Percentiles rank a stretch among this genome's conserved stretches.
phyloP scores from a whole-genome alignment of 352 stramenopile species.

The Phytophthora kernoviae region DNA sequence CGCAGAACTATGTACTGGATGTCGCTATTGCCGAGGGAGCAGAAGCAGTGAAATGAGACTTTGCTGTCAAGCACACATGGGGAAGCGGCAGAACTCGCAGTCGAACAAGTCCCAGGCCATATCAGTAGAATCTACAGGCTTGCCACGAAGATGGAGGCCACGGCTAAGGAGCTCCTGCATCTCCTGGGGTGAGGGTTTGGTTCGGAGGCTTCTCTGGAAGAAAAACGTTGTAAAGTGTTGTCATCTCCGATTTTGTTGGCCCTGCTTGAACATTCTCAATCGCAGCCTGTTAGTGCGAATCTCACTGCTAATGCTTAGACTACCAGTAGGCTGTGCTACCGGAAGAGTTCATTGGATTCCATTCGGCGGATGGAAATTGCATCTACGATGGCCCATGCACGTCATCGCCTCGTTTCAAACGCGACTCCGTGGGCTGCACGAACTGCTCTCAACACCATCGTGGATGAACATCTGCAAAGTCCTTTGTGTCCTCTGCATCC shows the following conservation, averaged over 20 bases:
- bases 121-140: conserved; percentile 8
- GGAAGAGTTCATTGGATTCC: conserved; percentile 7
- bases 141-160: conserved; percentile 18
- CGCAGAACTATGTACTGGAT: no score
- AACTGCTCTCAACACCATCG: conserved; percentile 40
- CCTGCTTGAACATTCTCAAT: conserved; percentile 13
- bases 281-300: neutral
- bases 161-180: conserved; percentile 15
- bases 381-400: conserved; percentile 47
- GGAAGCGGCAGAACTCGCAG: conserved; percentile 48
- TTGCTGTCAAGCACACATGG: conserved; percentile 30
- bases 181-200: neutral
- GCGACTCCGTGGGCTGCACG: conserved; percentile 40
- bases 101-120: conserved; percentile 40
- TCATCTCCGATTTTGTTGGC: conserved; percentile 8
- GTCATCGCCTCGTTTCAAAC: conserved; percentile 17
- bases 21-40: conserved; percentile 1
- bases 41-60: conserved; percentile 38
- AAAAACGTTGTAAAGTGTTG: neutral
- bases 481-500: conserved; percentile 15
- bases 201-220: neutral
- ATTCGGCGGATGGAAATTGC: conserved; percentile 21
- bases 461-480: conserved; percentile 35
- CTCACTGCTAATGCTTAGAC: neutral
- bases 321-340: neutral